phyloP scores from a whole-genome alignment of 176 grass and related monocot species.

The Rhynchospora breviuscula region DNA sequence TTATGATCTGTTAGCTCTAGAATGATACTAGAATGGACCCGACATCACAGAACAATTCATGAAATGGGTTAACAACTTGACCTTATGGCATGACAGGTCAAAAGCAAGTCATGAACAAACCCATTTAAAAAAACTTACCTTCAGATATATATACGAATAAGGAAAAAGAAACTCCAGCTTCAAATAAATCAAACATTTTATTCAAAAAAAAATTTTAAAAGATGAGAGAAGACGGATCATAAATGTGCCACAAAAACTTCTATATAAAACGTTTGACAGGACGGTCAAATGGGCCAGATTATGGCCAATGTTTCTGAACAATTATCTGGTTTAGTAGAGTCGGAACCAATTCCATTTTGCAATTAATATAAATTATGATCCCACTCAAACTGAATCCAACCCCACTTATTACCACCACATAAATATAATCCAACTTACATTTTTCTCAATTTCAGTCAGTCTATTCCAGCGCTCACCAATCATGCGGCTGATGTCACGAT shows the following conservation, averaged over 20 bases:
- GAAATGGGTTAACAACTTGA: not conserved
- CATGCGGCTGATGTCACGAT: constrained; percentile 81
- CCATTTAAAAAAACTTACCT: not conserved
- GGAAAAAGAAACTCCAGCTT: not conserved
- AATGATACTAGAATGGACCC: not conserved
- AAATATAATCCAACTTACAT: constrained; percentile 46
- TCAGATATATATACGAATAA: not conserved
- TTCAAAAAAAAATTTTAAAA: not conserved
- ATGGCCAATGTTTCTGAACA: not conserved
- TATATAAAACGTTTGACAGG: not conserved
- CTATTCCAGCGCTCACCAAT: constrained; percentile 76
- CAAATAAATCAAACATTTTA: not conserved
- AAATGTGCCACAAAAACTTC: not conserved
- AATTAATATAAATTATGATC: not conserved
- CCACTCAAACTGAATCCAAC: not conserved
- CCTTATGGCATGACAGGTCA: not conserved
- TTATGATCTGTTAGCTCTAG: not conserved
- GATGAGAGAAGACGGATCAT: not conserved
- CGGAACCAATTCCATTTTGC: not conserved
- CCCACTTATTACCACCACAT: not conserved
- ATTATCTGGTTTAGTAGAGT: not conserved
- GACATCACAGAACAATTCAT: not conserved
- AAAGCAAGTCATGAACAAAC: not conserved
- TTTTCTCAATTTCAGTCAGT: constrained; percentile 69
- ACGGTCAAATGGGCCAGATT: not conserved